Base-by-base conservation (phyloP, 495 filamentous ascomycete species). In the Terfezia claveryi region DNA sequence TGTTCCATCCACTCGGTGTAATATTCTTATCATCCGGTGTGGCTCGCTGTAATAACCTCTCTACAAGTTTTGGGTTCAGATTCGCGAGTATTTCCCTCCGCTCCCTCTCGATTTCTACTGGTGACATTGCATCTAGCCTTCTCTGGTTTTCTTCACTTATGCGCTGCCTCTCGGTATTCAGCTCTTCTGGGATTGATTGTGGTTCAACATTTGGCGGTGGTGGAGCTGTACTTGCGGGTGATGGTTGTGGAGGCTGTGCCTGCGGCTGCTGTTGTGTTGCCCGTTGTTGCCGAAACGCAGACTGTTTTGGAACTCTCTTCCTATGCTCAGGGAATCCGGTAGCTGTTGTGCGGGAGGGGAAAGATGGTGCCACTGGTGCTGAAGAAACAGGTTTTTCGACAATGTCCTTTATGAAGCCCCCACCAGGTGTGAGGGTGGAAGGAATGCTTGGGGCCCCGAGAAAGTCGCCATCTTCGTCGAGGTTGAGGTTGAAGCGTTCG, bases 281-380 rank as follows among this genome's bases (percentile, higher is more conserved):
- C 56, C 74, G 71, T 60, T 76, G 78, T 63, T 85, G 79, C 61
- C 85, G 87, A 73, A 94, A 94, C 36, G 80, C 75, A 7, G 86
- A 92, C 0, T 71, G 62, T 44, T 74, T 71, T n/a, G 68, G 69
- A 44, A 58, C 23, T 16, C 89, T 80, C 62, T 82, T 88, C 63
- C 82, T 88, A 69, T 83, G 88, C 49, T 76, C 77, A 27, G 91
- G 91, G 58, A 95, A 96, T 0, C 89, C 91, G n/a, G 74, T 80
- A 23, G 76, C 73, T 20, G 62, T 66, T 41, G 76, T 76, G 16
- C 75, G 67, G 53, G 71, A 75, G 5, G 82, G 81, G 10, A 81
- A 79, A 51, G 73, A 71, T 7, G 86, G 83, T n/a, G 77, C 67
- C 49, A 73, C 75, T 1, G 75, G 66, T 12, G 72, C 68, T 23